phyloP scores from a whole-genome alignment of 768 basidiomycete species.

The Boletus vinaceobasis region DNA sequence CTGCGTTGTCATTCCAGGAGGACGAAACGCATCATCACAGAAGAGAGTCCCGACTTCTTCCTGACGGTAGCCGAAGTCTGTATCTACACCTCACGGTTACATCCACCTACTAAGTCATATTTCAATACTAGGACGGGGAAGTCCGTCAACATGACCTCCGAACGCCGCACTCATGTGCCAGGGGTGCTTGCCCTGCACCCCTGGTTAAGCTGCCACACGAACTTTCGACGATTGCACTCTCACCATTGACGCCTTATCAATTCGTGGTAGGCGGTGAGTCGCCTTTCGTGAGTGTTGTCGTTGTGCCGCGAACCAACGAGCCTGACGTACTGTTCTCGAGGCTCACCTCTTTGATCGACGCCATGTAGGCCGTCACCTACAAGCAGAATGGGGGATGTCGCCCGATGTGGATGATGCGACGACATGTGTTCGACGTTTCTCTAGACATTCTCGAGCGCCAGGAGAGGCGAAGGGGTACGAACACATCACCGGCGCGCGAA shows the following conservation, averaged over 20 bases:
- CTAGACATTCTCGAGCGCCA: constrained; percentile 39
- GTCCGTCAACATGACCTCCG: constrained; percentile 88
- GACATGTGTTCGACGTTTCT: constrained; percentile 81
- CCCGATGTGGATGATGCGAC: constrained; percentile 50
- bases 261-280: constrained; percentile 84
- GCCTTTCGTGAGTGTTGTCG: constrained; percentile 53
- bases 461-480: constrained; percentile 40
- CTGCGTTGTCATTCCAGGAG: constrained; percentile 69
- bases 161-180: constrained; percentile 58
- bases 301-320: background rate
- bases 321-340: constrained; percentile 6
- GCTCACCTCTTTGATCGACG: constrained; percentile 71
- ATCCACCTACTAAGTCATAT: constrained; percentile 13
- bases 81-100: background rate
- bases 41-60: constrained; percentile 74
- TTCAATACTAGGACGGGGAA: constrained; percentile 64
- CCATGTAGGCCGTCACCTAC: constrained; percentile 57
- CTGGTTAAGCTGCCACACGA: constrained; percentile 63
- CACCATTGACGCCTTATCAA: constrained; percentile 76
- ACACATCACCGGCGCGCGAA: constrained; percentile 76
- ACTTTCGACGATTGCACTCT: constrained; percentile 71
- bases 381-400: constrained; percentile 68
- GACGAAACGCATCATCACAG: constrained; percentile 77
- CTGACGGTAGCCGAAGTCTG: constrained; percentile 76
- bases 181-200: constrained; percentile 61